Conservation (phyloP, 495 filamentous ascomycete species). For the Glonium stellatum region DNA sequence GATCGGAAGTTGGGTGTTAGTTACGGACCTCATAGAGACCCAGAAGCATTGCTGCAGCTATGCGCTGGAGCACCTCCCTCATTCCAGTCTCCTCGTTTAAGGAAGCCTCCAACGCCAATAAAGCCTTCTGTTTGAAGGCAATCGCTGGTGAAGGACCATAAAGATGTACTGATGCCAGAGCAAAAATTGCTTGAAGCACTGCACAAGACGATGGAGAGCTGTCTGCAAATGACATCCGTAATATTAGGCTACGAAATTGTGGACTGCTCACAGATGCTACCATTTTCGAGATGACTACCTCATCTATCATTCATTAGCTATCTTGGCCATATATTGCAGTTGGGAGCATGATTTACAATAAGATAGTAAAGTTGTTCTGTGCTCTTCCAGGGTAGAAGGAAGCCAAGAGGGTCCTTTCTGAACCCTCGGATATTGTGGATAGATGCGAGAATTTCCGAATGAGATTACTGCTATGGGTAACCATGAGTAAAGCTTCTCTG, state of each 20-base stretch:
- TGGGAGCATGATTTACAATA: neutral
- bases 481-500: too few relatives aligned
- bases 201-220: constrained; percentile 1
- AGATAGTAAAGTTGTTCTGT: neutral
- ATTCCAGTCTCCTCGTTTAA: neutral
- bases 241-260: neutral
- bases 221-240: constrained; percentile 4
- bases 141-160: neutral
- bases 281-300: neutral
- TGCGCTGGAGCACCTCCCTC: constrained; percentile 2
- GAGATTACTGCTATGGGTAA: too few relatives aligned
- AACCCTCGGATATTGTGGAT: neutral
- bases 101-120: neutral
- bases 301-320: too few relatives aligned
- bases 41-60: constrained; percentile 1
- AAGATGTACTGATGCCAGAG: constrained; percentile 5
- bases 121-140: neutral
- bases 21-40: neutral
- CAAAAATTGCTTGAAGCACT: constrained; percentile 6
- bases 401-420: neutral
- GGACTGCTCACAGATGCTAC: constrained; percentile 1
- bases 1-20: neutral
- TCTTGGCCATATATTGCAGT: too few relatives aligned
- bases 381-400: neutral
- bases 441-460: neutral